Evolutionary conservation across 306 rosid genomes (phyloP).

Genomic region (Dryas drummondii): DNA sequence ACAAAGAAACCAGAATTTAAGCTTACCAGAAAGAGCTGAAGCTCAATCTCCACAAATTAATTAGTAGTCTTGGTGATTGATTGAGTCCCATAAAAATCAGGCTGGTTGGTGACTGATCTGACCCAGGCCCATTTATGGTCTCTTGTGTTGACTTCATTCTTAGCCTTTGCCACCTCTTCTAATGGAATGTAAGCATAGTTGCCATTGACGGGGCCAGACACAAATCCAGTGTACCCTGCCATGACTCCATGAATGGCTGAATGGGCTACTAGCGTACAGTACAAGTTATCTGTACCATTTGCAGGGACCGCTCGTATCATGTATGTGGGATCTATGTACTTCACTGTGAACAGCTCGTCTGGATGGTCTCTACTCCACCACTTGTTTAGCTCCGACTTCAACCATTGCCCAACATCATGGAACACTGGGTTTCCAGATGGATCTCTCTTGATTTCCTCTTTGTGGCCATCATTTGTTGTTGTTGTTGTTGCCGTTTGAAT

Average conservation of each 20-base stretch:
- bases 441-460: conserved; percentile 47
- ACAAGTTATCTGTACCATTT: conserved; percentile 66
- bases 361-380: conserved; percentile 76
- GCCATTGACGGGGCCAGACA: conserved; percentile 69
- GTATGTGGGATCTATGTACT: conserved; percentile 85
- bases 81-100: conserved; percentile 47
- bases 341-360: conserved; percentile 57
- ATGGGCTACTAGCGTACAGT: conserved; percentile 83
- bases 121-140: conserved; percentile 96
- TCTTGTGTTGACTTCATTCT: conserved; percentile 51
- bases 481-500: conserved; percentile 48
- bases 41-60: too few species aligned
- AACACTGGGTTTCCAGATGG: conserved; percentile 79
- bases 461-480: conserved; percentile 40
- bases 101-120: conserved; percentile 82
- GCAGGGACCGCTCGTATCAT: conserved; percentile 91
- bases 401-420: conserved; percentile 76
- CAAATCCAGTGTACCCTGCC: conserved; percentile 91
- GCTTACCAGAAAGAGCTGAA: too few species aligned
- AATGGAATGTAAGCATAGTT: conserved; percentile 75
- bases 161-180: conserved; percentile 67
- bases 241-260: conserved; percentile 81
- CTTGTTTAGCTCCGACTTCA: conserved; percentile 72
- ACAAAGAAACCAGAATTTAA: too few species aligned
- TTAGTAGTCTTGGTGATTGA: too few species aligned